These are phyloP conservation scores for Tuber melanosporum DNA, from an alignment of 495 filamentous ascomycete species.

Conservation along the genomic window DNA sequence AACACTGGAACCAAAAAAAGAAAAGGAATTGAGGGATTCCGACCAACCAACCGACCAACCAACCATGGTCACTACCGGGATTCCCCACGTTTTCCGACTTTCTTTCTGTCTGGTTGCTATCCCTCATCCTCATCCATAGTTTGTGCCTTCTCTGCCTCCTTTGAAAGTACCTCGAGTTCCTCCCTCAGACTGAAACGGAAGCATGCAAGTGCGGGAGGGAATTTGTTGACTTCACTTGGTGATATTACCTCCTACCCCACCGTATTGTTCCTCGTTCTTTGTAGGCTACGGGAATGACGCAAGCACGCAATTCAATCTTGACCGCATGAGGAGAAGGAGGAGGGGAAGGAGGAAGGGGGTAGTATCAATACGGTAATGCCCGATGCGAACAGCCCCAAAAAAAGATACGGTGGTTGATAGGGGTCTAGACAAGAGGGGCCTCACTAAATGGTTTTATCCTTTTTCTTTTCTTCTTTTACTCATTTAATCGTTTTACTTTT, in stretches of 20 bases:
- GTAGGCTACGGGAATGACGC: slow-evolving; percentile 5
- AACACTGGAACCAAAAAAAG: neutral
- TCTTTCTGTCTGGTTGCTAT: neutral
- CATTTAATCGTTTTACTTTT: neutral
- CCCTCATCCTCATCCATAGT: neutral
- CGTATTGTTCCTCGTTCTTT: neutral
- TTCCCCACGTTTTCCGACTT: neutral
- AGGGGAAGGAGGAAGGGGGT: neutral
- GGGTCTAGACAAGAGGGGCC: neutral
- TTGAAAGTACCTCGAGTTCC: neutral
- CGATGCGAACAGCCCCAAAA: neutral
- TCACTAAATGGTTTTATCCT: neutral
- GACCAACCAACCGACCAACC: neutral
- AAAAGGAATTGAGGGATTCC: neutral
- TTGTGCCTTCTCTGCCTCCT: neutral
- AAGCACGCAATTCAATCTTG: slow-evolving; percentile 1
- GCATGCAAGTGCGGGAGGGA: slow-evolving; percentile 4
- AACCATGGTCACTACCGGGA: slow-evolving; percentile 4
- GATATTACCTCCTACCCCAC: neutral
- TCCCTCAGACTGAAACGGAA: slow-evolving; percentile 1
- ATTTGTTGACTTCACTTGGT: slow-evolving; percentile 3
- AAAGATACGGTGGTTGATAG: neutral
- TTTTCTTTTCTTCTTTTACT: neutral
- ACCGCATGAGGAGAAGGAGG: neutral
- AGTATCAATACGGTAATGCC: neutral